Evolutionary conservation across 1,284 basidiomycete genomes (phyloP).

Genomic region (Fistulinella cinereoalba): DNA sequence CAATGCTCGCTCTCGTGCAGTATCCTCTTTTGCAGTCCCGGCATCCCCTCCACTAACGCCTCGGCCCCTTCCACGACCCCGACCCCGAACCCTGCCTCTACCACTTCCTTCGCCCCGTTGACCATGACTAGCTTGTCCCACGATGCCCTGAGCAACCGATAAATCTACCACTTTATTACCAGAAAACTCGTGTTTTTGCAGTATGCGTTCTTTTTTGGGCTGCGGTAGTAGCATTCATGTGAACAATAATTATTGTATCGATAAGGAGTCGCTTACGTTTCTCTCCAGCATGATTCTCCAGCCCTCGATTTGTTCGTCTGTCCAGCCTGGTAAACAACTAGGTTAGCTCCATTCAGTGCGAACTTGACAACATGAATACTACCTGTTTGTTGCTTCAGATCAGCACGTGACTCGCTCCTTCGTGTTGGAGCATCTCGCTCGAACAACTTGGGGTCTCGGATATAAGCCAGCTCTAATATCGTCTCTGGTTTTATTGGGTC

Average conservation of each 20-base stretch:
- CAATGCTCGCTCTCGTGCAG: constrained; percentile 53
- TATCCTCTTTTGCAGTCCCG: constrained; percentile 22
- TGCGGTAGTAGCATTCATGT: constrained; percentile 28
- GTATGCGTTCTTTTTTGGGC: constrained; percentile 72
- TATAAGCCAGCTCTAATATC: constrained; percentile 72
- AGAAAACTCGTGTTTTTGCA: constrained; percentile 70
- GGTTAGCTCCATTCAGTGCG: not conserved
- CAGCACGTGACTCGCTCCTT: constrained; percentile 59
- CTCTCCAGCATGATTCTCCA: constrained; percentile 86
- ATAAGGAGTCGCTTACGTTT: constrained; percentile 54
- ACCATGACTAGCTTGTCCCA: constrained; percentile 16
- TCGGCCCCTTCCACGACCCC: constrained; percentile 36
- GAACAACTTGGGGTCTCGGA: constrained; percentile 70
- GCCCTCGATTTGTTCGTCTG: constrained; percentile 82
- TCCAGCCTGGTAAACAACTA: constrained; percentile 50
- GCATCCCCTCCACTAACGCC: constrained; percentile 37
- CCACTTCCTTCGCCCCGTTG: constrained; percentile 31
- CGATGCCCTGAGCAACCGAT: constrained; percentile 15
- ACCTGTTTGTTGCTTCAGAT: constrained; percentile 67
- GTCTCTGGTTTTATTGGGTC: constrained; percentile 48
- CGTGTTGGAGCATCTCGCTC: constrained; percentile 72
- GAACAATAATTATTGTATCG: constrained; percentile 7
- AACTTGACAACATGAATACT: constrained; percentile 10
- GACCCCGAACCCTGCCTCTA: constrained; percentile 32
- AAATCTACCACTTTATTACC: constrained; percentile 48